Evolutionary conservation across 192 early-diverging fungal species (phyloP).

Genomic region (Polychytrium aggregatum): DNA sequence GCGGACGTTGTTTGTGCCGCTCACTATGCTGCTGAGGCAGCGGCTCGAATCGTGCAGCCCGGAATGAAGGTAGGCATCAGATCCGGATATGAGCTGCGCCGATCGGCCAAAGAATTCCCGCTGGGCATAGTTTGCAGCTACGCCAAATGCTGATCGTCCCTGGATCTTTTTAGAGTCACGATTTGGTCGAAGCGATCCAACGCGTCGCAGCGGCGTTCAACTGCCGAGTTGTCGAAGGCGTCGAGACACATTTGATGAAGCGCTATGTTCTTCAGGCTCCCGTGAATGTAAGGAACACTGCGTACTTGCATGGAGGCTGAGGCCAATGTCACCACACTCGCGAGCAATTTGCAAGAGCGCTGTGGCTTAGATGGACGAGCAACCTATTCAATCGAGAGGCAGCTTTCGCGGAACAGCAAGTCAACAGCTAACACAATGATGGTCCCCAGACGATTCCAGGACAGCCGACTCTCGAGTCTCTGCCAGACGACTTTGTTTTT

Average conservation of each 20-base stretch:
- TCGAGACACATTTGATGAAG: slow-evolving; percentile 41
- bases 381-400: too few relatives aligned
- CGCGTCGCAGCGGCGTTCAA: slow-evolving; percentile 63
- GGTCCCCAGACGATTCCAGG: slow-evolving; percentile 58
- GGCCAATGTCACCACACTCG: slow-evolving; percentile 73
- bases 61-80: slow-evolving; percentile 27
- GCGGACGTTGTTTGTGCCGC: slow-evolving; percentile 89
- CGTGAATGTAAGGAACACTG: slow-evolving; percentile 22
- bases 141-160: neutral
- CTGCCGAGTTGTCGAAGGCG: slow-evolving; percentile 69
- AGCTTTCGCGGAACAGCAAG: too few relatives aligned
- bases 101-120: neutral
- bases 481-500: slow-evolving; percentile 44
- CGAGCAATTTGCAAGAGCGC: too few relatives aligned
- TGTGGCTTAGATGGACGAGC: too few relatives aligned
- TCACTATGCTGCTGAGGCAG: slow-evolving; percentile 73
- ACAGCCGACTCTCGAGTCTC: slow-evolving; percentile 10
- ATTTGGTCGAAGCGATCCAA: slow-evolving; percentile 64
- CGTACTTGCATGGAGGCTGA: slow-evolving; percentile 68
- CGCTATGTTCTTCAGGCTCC: slow-evolving; percentile 13
- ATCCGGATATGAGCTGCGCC: neutral
- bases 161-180: slow-evolving; percentile 19
- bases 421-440: too few relatives aligned
- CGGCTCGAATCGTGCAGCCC: slow-evolving; percentile 69
- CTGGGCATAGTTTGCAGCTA: neutral